Evolutionary conservation across 371 early-diverging fungal species (phyloP).

Genomic region (Circinella minor): DNA sequence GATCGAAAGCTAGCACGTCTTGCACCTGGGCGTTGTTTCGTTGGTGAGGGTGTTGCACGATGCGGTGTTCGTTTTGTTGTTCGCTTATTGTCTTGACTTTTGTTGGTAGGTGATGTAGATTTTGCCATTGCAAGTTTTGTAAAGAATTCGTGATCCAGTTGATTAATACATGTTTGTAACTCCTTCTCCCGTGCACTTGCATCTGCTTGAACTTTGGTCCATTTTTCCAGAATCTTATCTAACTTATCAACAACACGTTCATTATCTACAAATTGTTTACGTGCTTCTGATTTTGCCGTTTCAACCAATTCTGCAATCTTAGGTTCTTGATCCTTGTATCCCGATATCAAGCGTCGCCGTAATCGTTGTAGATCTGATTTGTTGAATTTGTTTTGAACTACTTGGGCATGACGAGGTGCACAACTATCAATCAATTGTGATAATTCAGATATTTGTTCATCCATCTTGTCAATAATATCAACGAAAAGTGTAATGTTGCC

Average conservation of each 20-base stretch:
- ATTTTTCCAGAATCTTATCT: constrained; percentile 48
- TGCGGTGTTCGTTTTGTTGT: constrained; percentile 21
- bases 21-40: constrained; percentile 17
- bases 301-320: constrained; percentile 26
- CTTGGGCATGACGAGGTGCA: constrained; percentile 40
- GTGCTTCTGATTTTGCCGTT: constrained; percentile 41
- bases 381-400: constrained; percentile 39
- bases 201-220: constrained; percentile 38
- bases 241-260: constrained; percentile 50
- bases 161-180: constrained; percentile 42
- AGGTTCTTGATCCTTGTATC: constrained; percentile 38
- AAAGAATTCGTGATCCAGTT: constrained; percentile 51
- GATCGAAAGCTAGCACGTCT: constrained; percentile 12
- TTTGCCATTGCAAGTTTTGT: constrained; percentile 51
- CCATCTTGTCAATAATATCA: constrained; percentile 48
- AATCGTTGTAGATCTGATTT: constrained; percentile 55
- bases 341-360: constrained; percentile 39
- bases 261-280: constrained; percentile 46
- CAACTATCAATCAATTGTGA: constrained; percentile 33
- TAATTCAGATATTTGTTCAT: constrained; percentile 36
- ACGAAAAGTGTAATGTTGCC: constrained; percentile 50
- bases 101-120: constrained; percentile 34
- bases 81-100: constrained; percentile 24
- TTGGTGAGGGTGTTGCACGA: constrained; percentile 14
- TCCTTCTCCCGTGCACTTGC: constrained; percentile 39